These are phyloP conservation scores for Penicillium janthinellum DNA, from an alignment of 2,329 filamentous ascomycete genomes.

Conservation along the genomic window DNA sequence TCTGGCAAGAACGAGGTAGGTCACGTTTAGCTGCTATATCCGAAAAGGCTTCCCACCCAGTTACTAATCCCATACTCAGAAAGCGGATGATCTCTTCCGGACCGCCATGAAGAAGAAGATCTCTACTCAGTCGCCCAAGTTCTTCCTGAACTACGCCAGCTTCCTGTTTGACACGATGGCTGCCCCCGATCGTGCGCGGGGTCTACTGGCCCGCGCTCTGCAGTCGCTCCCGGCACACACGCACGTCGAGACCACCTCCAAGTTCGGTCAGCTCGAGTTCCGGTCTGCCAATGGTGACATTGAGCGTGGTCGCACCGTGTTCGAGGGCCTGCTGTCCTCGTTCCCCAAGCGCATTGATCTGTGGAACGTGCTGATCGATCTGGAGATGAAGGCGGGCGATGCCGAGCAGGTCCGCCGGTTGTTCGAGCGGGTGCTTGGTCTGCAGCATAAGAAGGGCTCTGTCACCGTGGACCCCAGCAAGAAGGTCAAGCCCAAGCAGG, in stretches of 20 bases:
- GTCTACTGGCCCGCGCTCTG: conserved; percentile 77
- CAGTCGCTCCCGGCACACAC: conserved; percentile 74
- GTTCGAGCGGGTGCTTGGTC: conserved; percentile 71
- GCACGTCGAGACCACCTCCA: conserved; percentile 75
- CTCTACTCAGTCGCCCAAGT: conserved; percentile 67
- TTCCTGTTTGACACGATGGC: conserved; percentile 79
- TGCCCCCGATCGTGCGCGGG: conserved; percentile 72
- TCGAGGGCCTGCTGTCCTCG: conserved; percentile 79
- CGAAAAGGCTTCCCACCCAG: not conserved
- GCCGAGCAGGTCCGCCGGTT: conserved; percentile 70
- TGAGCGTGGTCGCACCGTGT: conserved; percentile 91
- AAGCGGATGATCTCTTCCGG: conserved; percentile 87
- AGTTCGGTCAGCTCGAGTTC: conserved; percentile 92
- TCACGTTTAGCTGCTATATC: not conserved
- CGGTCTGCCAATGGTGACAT: conserved; percentile 77
- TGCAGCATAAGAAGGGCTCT: conserved; percentile 46
- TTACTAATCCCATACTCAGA: conserved; percentile 53
- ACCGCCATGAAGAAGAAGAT: conserved; percentile 89
- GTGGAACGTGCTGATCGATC: conserved; percentile 88
- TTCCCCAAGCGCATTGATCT: conserved; percentile 89
- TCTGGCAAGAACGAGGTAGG: conserved; percentile 81
- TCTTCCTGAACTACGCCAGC: conserved; percentile 94
- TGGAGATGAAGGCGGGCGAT: conserved; percentile 69
- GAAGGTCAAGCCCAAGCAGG: conserved; percentile 76
- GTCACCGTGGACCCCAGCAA: conserved; percentile 50